These are phyloP conservation scores for Malus sieversii DNA, from an alignment of 306 rosid species.

Conservation along the genomic window DNA sequence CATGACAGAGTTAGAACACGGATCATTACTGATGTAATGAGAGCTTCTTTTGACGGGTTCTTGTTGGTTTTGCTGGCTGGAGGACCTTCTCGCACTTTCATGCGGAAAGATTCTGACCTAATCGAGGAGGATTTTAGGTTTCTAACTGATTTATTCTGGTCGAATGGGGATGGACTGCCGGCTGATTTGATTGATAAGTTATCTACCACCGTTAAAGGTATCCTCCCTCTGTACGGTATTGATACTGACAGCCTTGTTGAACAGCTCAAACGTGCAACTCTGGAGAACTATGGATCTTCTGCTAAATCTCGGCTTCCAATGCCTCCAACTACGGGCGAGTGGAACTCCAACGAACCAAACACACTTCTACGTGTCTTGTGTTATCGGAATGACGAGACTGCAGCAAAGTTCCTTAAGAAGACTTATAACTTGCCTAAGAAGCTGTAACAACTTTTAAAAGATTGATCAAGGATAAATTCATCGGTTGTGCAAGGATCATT, in stretches of 20 bases:
- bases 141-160: slow-evolving; percentile 85
- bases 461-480: not conserved
- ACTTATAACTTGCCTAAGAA: slow-evolving; percentile 75
- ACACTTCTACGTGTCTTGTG: slow-evolving; percentile 79
- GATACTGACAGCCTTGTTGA: slow-evolving; percentile 55
- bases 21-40: slow-evolving; percentile 72
- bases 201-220: slow-evolving; percentile 39
- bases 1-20: slow-evolving; percentile 88
- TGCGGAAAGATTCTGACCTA: slow-evolving; percentile 47
- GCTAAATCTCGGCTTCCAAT: slow-evolving; percentile 68
- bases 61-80: slow-evolving; percentile 79
- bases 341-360: slow-evolving; percentile 83
- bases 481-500: not conserved
- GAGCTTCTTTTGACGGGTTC: slow-evolving; percentile 81
- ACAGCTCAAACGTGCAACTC: slow-evolving; percentile 42
- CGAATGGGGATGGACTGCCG: slow-evolving; percentile 91
- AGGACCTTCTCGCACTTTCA: slow-evolving; percentile 79
- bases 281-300: slow-evolving; percentile 46
- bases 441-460: slow-evolving; percentile 32
- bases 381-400: slow-evolving; percentile 70
- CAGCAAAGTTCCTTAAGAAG: slow-evolving; percentile 92
- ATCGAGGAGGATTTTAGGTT: slow-evolving; percentile 81
- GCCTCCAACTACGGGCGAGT: slow-evolving; percentile 73
- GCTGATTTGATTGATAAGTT: slow-evolving; percentile 58
- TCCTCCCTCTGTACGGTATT: slow-evolving; percentile 45